Conservation (phyloP, 78 protist species). For the Dictyostelium citrinum region DNA sequence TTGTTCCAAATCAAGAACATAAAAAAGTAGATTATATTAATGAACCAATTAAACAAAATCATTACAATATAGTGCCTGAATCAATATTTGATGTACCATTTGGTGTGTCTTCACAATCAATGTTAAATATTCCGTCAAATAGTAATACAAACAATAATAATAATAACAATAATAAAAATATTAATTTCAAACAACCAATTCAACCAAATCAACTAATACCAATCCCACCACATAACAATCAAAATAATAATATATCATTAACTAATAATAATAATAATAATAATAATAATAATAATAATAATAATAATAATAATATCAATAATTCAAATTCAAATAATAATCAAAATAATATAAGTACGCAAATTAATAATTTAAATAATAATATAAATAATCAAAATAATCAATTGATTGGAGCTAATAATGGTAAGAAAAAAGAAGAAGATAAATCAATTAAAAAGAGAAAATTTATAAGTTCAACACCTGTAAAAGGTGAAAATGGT, state of each 20-base stretch:
- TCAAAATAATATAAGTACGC: not conserved
- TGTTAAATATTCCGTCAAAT: not conserved
- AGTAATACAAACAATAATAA: not conserved
- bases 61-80: conserved; percentile 35
- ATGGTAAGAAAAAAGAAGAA: conserved; percentile 43
- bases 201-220: conserved; percentile 36
- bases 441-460: conserved; percentile 62
- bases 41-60: conserved; percentile 35
- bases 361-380: not conserved
- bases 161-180: not conserved
- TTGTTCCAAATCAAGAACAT: not conserved
- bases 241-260: not conserved
- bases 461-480: conserved; percentile 64
- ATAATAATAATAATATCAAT: not conserved
- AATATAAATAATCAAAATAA: not conserved
- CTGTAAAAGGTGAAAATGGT: conserved; percentile 71
- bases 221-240: conserved; percentile 1
- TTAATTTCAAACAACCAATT: conserved; percentile 7
- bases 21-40: conserved; percentile 22
- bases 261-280: not conserved
- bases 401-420: not conserved
- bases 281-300: not conserved
- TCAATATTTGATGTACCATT: conserved; percentile 48
- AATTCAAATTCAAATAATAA: not conserved
- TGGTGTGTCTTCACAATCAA: not conserved